A percentile compares a stretch with the other conserved stretches of the same genome.
phyloP scores from a whole-genome alignment of 2,329 filamentous ascomycete species.

The Ascochyta clinopodiicola region DNA sequence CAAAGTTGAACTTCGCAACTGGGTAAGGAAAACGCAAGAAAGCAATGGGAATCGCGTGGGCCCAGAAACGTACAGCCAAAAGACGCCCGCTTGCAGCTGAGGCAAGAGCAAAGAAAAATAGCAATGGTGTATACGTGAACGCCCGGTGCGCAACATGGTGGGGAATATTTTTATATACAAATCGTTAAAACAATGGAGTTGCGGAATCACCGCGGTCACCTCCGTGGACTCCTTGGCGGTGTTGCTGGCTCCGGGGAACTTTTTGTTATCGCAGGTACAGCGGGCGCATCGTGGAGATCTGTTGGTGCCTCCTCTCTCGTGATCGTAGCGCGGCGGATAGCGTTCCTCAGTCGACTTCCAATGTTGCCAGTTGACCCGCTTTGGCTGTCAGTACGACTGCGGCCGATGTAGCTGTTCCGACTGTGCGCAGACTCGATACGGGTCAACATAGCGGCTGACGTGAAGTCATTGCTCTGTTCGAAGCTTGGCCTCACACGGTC shows the following conservation, averaged over 20 bases:
- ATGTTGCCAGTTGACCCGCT: conserved; percentile 14
- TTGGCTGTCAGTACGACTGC: conserved; percentile 12
- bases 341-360: conserved; percentile 34
- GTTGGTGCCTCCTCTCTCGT: conserved; percentile 39
- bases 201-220: conserved; percentile 14
- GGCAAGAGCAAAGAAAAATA: conserved; percentile 16
- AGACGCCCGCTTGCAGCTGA: conserved; percentile 12
- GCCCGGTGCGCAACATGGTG: conserved; percentile 20
- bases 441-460: conserved; percentile 82
- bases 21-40: conserved; percentile 1
- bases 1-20: not conserved
- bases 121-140: conserved; percentile 31
- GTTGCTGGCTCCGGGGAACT: conserved; percentile 15
- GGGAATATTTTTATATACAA: conserved; percentile 39
- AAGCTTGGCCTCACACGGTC: conserved; percentile 84
- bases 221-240: conserved; percentile 24
- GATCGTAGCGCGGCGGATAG: conserved; percentile 36
- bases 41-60: conserved; percentile 19
- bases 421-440: conserved; percentile 74
- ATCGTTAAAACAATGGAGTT: conserved; percentile 31
- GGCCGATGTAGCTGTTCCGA: conserved; percentile 33
- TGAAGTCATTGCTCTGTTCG: conserved; percentile 89
- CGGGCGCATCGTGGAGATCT: conserved; percentile 20
- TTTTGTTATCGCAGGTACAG: conserved; percentile 22
- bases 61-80: conserved; percentile 7